Evolutionary conservation across 768 basidiomycete genomes (phyloP).

Genomic region (Thelephora ganbajun): DNA sequence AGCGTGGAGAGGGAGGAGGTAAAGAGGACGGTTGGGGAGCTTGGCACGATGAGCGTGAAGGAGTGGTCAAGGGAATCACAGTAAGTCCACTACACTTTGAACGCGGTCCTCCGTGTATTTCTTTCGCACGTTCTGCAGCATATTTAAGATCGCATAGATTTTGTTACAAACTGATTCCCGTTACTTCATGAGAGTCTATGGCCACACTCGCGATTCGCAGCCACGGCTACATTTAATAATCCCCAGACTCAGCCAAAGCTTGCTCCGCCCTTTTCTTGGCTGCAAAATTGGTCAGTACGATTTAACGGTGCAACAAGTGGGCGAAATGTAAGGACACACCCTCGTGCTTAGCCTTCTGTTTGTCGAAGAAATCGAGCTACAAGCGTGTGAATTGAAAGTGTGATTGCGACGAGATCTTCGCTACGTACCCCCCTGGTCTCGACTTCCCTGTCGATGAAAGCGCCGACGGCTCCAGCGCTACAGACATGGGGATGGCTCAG

Average conservation of each 20-base stretch:
- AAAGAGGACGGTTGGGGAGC: conserved; percentile 48
- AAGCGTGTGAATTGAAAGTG: not conserved
- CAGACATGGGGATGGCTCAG: not conserved
- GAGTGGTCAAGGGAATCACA: conserved; percentile 63
- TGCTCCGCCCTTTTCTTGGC: not conserved
- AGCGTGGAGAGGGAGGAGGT: conserved; percentile 49
- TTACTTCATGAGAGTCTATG: no score
- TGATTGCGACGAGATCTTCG: not conserved
- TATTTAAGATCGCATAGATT: no score
- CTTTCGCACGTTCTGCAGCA: not conserved
- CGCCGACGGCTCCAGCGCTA: conserved; percentile 43
- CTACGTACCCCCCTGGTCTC: conserved; percentile 43
- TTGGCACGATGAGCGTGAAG: conserved; percentile 56
- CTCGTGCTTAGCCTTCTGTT: conserved; percentile 24
- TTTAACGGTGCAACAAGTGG: no score
- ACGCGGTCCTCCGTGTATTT: not conserved
- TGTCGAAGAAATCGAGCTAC: conserved; percentile 32
- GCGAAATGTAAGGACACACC: conserved; percentile 12
- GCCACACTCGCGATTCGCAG: no score
- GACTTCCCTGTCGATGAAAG: conserved; percentile 34
- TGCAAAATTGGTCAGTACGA: not conserved
- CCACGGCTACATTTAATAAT: no score
- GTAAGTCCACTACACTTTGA: not conserved
- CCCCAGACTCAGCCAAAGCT: not conserved
- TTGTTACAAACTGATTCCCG: no score